Evolutionary conservation across 1,284 basidiomycete species (phyloP), one percentile per base, ranked within the genome.

Genomic region (Takashimella koratensis): DNA sequence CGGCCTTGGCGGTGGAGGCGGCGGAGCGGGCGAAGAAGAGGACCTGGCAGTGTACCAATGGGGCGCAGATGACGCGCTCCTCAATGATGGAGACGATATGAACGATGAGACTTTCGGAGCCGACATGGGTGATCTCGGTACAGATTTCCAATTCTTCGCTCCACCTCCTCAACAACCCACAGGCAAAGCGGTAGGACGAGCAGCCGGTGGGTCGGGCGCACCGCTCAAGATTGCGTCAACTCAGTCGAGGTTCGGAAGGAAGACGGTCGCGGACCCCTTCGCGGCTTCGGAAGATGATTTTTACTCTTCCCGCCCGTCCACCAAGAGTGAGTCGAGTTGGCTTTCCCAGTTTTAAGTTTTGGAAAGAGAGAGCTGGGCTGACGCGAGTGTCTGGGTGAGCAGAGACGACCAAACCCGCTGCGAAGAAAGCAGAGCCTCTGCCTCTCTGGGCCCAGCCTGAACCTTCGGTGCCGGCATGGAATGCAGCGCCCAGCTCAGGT

Each of bases 101-200:
- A 96, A 97, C 75, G 90, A 96, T 70, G 92, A 96, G 79, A 98
- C 95, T 1, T 98, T 98, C 77, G 95, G 94, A 39, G 30, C 16
- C 30, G 82, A 78, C 40, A 66, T 78, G 44, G 84, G 80, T 22
- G 76, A 74, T 54, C 81, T 92, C 56, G 87, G 90, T 90, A 36
- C 30, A 8, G 30, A 36, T 36, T 36, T 36, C 30, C 30, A 96
- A 78, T 98, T 96, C 77, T 80, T 77, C 5, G 54, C 62, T 19
- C 65, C 65, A 39, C 63, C 66, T 3, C 53, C 43, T 27, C 36
- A 54, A 4, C 53, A 60, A 25, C 57, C 57, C n/a, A 59, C 52
- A 27, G 27, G 21, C 49, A n/a, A n/a, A n/a, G n/a, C n/a, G n/a
- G n/a, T n/a, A n/a, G 52, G 11, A 40, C 44, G 16, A 43, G 19